These are phyloP conservation scores for Exophiala aquamarina DNA, from an alignment of 2,329 filamentous ascomycete species.

Conservation along the genomic window DNA sequence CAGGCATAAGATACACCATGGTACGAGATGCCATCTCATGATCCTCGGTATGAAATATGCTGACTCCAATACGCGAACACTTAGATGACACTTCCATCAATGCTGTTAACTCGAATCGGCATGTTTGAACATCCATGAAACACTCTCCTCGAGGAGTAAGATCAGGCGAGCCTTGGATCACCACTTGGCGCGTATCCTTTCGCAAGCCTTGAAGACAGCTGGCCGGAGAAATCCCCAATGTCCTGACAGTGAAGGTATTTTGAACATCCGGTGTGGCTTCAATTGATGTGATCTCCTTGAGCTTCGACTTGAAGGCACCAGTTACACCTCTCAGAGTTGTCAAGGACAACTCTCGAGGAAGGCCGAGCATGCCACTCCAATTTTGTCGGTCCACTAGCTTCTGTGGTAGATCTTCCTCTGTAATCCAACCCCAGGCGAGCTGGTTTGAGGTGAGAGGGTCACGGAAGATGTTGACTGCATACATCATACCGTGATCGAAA, in stretches of 20 bases:
- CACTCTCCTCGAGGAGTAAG: conserved; percentile 25
- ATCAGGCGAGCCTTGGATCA: conserved; percentile 12
- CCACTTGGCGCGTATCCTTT: conserved; percentile 8
- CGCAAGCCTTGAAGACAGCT: conserved; percentile 29
- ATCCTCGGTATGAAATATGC: conserved; percentile 31
- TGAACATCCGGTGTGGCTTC: conserved; percentile 30
- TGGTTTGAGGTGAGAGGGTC: conserved; percentile 43
- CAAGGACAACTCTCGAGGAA: conserved; percentile 48
- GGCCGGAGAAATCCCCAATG: conserved; percentile 40
- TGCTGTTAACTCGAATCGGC: conserved; percentile 14
- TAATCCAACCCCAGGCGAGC: conserved; percentile 52
- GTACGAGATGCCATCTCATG: conserved; percentile 30
- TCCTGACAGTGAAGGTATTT: conserved; percentile 42
- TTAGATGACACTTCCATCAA: conserved; percentile 27
- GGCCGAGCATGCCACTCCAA: conserved; percentile 51
- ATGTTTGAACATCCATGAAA: conserved; percentile 20
- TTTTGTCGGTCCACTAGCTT: conserved; percentile 44
- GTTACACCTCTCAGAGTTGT: conserved; percentile 39
- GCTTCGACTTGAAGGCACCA: conserved; percentile 35
- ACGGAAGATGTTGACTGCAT: conserved; percentile 51
- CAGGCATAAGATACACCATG: conserved; percentile 39
- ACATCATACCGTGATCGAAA: conserved; percentile 50
- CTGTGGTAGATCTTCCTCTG: conserved; percentile 51
- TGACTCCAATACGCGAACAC: conserved; percentile 32
- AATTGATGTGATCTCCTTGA: conserved; percentile 45